Base-by-base conservation (phyloP, 495 filamentous ascomycete species). In the Aspergillus olivimuriae region DNA sequence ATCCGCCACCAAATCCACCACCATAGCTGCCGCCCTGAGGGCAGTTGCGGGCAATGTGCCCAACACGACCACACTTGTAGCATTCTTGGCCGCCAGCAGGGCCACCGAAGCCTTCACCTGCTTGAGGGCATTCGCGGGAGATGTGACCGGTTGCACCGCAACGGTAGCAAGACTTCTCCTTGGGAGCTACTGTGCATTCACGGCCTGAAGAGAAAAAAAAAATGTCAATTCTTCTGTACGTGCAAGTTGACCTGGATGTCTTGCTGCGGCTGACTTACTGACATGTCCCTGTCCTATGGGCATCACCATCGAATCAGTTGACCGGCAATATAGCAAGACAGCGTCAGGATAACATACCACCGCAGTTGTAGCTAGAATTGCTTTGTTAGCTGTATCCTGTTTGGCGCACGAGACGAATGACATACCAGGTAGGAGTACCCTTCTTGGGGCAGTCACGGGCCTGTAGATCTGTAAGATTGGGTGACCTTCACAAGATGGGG, bases 21-120 rank as follows among this genome's bases (percentile, higher is more conserved):
- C 60, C 64, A 53, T 75, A 74, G 52, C 67, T 68, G 47, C 69
- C 63, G 48, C 77, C 72, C 66, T 90, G 78, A 53, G 81, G 69
- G 81, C 92, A 97, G 77, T 92, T 94, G 46, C 94, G 88, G 35
- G 92, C 92, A 64, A 97, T 97, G 77, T 97, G 92, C 44, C 92
- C 94, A 44, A 90, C 76, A 73, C 95, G 86, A 39, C 89, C 90
- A 72, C 94, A 98, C 82, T 97, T 97, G 84, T 98, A 98, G 82
- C 92, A 98, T 66, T 97, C 84, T 56, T 85, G 80, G 36, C 77
- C 76, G 46, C 69, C 62, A 48, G 63, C 59, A 43, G 62, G 66
- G 44, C 63, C 72, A 43, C 70, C 63, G 43, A 68, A 73, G 51
- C 60, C 58, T 34, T 69, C 69, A 50, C 75, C 74, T 44, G 72